A percentile compares a stretch with the other conserved stretches of the same genome.
Conservation (phyloP, 768 basidiomycete genomes). For the Phaeolepiota aurea region DNA sequence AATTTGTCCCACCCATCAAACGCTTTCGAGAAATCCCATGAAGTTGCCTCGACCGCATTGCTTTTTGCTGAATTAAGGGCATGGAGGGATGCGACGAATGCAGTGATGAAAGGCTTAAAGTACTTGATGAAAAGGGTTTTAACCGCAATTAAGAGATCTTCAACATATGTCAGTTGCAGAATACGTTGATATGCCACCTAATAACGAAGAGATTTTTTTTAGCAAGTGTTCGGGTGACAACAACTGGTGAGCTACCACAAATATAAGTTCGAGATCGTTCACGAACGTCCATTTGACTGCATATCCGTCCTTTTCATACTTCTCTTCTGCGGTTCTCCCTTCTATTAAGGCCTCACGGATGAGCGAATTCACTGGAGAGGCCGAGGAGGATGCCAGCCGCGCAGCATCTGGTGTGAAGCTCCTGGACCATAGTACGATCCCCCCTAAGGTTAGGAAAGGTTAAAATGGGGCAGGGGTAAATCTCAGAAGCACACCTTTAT, state of each 20-base stretch:
- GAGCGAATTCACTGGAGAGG: conserved; percentile 83
- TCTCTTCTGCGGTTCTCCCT: conserved; percentile 71
- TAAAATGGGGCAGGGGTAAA: not conserved
- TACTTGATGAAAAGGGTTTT: conserved; percentile 82
- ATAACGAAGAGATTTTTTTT: not conserved
- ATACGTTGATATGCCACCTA: conserved; percentile 97
- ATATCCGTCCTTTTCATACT: conserved; percentile 91
- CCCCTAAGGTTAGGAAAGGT: conserved; percentile 41
- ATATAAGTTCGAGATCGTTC: conserved; percentile 93
- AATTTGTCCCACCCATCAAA: conserved; percentile 76
- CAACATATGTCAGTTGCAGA: conserved; percentile 88
- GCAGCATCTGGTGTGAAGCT: conserved; percentile 88
- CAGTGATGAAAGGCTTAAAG: conserved; percentile 75
- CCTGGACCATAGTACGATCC: conserved; percentile 88
- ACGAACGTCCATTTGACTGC: conserved; percentile 92
- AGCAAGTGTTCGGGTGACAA: conserved; percentile 6
- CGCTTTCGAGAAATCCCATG: conserved; percentile 64
- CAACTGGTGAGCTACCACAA: conserved; percentile 90
- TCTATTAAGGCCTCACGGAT: conserved; percentile 90
- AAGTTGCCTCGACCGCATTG: conserved; percentile 24
- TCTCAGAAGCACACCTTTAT: conserved; percentile 54
- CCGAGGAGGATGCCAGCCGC: conserved; percentile 55
- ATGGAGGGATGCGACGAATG: conserved; percentile 80
- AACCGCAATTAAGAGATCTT: conserved; percentile 74
- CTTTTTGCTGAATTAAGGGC: conserved; percentile 42